Evolutionary conservation across 2,329 filamentous ascomycete species (phyloP).

Genomic region (Paraphaeosphaeria minitans): DNA sequence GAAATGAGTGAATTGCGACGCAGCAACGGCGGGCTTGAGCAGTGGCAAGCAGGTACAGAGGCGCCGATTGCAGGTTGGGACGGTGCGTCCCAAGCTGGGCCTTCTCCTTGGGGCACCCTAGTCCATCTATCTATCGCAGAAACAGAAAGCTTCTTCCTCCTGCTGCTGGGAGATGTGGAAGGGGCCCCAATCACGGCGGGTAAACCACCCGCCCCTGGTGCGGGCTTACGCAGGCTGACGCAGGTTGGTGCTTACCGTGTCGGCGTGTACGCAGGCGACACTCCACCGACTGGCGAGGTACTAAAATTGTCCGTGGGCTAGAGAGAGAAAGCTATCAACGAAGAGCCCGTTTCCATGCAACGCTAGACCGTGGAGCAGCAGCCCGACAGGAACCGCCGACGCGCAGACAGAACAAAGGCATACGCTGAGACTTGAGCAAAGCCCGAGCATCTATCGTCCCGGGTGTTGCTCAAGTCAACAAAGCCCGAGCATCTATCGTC

Average conservation of each 20-base stretch:
- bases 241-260: too few relatives aligned
- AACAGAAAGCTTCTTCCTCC: too few relatives aligned
- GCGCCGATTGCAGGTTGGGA: not conserved
- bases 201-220: constrained; percentile 1
- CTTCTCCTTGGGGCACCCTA: constrained; percentile 4
- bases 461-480: not conserved
- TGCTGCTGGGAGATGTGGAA: constrained; percentile 12
- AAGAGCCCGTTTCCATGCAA: constrained; percentile 6
- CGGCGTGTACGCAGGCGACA: constrained; percentile 8
- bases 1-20: constrained; percentile 11
- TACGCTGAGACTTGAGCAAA: not conserved
- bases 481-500: not conserved
- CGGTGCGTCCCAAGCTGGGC: not conserved
- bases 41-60: constrained; percentile 1
- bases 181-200: constrained; percentile 10
- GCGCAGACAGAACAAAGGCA: not conserved
- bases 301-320: constrained; percentile 13
- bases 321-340: constrained; percentile 2
- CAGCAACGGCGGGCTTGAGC: constrained; percentile 8
- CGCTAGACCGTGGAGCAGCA: constrained; percentile 5
- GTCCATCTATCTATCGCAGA: constrained; percentile 9
- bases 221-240: constrained; percentile 13
- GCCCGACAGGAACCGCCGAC: not conserved
- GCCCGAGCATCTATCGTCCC: not conserved
- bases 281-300: not conserved